These are phyloP conservation scores for Fusarium subglutinans DNA, from an alignment of 2,329 filamentous ascomycete species.

Conservation along the genomic window DNA sequence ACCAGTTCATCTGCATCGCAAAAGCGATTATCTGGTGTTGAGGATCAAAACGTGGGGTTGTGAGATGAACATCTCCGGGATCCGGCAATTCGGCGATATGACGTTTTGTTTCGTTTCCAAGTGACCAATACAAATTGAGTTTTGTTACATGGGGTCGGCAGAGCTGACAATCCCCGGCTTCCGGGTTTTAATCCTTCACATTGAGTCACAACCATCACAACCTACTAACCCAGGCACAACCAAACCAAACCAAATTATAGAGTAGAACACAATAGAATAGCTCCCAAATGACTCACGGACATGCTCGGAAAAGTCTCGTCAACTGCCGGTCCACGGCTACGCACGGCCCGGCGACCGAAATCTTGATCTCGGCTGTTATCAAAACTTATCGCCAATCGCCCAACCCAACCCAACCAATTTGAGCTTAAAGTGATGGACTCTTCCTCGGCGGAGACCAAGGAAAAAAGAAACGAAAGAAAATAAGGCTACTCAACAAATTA, in stretches of 20 bases:
- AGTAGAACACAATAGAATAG: neutral
- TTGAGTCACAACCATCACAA: neutral
- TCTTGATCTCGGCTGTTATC: conserved; percentile 8
- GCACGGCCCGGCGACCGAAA: conserved; percentile 26
- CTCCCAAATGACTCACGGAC: neutral
- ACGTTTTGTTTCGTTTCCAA: neutral
- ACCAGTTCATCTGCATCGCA: neutral
- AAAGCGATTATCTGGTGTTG: neutral
- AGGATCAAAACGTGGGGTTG: neutral
- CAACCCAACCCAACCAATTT: conserved; percentile 19
- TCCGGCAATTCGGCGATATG: conserved; percentile 16
- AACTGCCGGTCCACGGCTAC: conserved; percentile 28
- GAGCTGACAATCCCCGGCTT: conserved; percentile 9
- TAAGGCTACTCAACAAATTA: conserved; percentile 28
- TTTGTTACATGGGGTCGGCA: neutral
- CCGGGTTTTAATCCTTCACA: neutral
- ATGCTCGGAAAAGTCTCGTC: conserved; percentile 22
- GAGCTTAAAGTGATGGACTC: conserved; percentile 13
- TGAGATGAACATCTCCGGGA: neutral
- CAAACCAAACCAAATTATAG: neutral
- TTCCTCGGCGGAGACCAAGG: neutral
- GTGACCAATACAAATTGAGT: conserved; percentile 3
- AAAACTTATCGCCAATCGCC: conserved; percentile 11
- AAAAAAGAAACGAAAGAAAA: neutral
- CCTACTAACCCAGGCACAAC: neutral